Conservation (phyloP, 495 filamentous ascomycete species). For the Saxophila tyrrhenica region DNA sequence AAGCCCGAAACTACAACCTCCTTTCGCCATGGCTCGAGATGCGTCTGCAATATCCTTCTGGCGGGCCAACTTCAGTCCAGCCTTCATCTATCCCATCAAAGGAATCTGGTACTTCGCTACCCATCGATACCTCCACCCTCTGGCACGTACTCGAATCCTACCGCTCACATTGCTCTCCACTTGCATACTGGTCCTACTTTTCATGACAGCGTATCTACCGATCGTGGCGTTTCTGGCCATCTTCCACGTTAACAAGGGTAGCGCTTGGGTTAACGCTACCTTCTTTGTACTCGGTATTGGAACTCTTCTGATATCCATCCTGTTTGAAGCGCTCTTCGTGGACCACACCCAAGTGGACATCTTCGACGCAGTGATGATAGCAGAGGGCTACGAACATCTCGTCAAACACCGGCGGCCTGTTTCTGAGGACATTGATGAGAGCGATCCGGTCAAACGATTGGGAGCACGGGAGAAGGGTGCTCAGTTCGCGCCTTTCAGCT, state of each 20-base stretch:
- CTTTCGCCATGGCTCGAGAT: neutral
- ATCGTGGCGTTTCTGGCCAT: slow-evolving; percentile 54
- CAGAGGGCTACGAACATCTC: slow-evolving; percentile 47
- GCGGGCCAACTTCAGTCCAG: slow-evolving; percentile 10
- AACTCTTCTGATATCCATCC: slow-evolving; percentile 44
- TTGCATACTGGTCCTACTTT: slow-evolving; percentile 50
- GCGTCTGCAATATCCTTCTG: neutral
- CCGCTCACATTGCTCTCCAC: slow-evolving; percentile 47
- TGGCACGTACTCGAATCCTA: slow-evolving; percentile 47
- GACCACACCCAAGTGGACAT: slow-evolving; percentile 59
- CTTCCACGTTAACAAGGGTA: slow-evolving; percentile 40
- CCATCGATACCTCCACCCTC: slow-evolving; percentile 52
- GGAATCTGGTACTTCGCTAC: slow-evolving; percentile 49
- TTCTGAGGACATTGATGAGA: slow-evolving; percentile 36
- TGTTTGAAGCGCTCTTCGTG: slow-evolving; percentile 60
- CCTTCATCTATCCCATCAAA: slow-evolving; percentile 17
- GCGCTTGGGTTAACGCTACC: slow-evolving; percentile 52
- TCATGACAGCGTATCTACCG: slow-evolving; percentile 48
- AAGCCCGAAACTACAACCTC: too few species aligned
- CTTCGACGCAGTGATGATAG: slow-evolving; percentile 52
- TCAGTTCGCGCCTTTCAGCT: slow-evolving; percentile 50
- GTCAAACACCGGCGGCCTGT: slow-evolving; percentile 44
- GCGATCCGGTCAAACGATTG: slow-evolving; percentile 42
- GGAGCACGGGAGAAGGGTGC: slow-evolving; percentile 47
- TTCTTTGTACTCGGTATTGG: slow-evolving; percentile 59